These are phyloP conservation scores for Zymoseptoria tritici DNA, from an alignment of 2,329 filamentous ascomycete genomes.

Conservation along the genomic window DNA sequence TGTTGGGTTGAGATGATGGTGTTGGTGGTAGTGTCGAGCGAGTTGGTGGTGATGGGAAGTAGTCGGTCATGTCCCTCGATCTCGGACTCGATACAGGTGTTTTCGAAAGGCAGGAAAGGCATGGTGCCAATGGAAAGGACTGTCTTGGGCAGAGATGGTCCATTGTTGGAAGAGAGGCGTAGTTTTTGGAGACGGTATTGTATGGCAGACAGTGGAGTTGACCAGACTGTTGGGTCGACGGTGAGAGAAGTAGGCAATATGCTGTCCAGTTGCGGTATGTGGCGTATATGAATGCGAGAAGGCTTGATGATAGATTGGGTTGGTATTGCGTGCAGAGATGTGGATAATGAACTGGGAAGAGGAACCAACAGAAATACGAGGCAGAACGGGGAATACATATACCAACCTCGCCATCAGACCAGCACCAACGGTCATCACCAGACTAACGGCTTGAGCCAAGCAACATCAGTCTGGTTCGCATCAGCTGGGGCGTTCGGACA, in stretches of 20 bases:
- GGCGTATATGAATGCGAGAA: neutral
- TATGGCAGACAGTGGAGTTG: neutral
- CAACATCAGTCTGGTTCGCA: neutral
- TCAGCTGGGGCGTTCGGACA: neutral
- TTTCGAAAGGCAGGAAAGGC: conserved; percentile 25
- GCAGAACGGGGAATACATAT: neutral
- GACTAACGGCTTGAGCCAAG: neutral
- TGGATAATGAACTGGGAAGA: neutral
- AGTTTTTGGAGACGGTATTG: neutral
- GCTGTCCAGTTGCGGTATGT: neutral
- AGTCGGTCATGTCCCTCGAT: neutral
- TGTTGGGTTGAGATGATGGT: neutral
- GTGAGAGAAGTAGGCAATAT: neutral
- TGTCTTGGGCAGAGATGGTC: conserved; percentile 27
- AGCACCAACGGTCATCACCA: neutral
- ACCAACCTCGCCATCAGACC: neutral
- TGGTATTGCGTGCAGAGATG: neutral
- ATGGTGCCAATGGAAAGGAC: conserved; percentile 23
- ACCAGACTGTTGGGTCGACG: neutral
- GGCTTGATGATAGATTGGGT: neutral
- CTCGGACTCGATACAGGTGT: neutral
- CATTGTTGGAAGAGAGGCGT: conserved; percentile 11
- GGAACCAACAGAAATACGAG: neutral
- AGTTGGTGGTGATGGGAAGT: neutral
- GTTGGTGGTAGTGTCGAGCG: neutral